Base-by-base conservation (phyloP, 2,329 filamentous ascomycete genomes). In the Metarhizium brunneum region DNA sequence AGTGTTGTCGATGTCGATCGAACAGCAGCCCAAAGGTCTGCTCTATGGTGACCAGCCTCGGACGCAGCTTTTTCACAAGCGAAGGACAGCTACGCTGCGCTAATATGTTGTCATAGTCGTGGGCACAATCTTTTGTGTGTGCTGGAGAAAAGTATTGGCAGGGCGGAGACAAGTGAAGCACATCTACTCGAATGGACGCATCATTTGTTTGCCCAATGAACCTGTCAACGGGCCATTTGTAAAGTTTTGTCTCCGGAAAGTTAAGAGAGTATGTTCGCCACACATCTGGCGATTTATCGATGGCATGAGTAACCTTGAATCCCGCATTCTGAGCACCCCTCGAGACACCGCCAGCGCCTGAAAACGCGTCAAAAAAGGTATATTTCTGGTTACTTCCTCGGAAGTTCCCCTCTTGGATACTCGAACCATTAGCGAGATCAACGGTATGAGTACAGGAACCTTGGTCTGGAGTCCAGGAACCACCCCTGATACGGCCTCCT, bases 131-230 rank as follows among this genome's bases (percentile, higher is more conserved):
- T 6, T 72, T 72, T 0, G 88, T 92, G 57, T 95, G 85, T 0
- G 85, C 86, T 0, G 83, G 82, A 0, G 88, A 92, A 66, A 85
- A 92, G 2, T 79, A 82, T 61, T 92, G 88, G 55, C 90, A 95
- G 0, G 90, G 89, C 0, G 88, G 88, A 0, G 86, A 90, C 0
- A 91, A 69, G 60, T 95, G 90, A 0, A 89, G 70, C 2, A 92
- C 72, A 61, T 94, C 88, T 0, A 86, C 80, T 4, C 73, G 72
- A 8, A 76, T 64, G 10, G 61, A 56, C 8, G 53, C 20, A 8
- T 2, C 6, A 13, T 68, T 64, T 0, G 69, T 60, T 0, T 59
- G 57, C 1, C 62, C 63, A 32, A 83, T 71, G 52, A 86, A 84
- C 2, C 78, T 67, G 38, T 76, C 70, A 0, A 81, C 69, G 0